Evolutionary conservation across 192 early-diverging fungal species (phyloP).

Genomic region (Allomyces macrogynus): DNA sequence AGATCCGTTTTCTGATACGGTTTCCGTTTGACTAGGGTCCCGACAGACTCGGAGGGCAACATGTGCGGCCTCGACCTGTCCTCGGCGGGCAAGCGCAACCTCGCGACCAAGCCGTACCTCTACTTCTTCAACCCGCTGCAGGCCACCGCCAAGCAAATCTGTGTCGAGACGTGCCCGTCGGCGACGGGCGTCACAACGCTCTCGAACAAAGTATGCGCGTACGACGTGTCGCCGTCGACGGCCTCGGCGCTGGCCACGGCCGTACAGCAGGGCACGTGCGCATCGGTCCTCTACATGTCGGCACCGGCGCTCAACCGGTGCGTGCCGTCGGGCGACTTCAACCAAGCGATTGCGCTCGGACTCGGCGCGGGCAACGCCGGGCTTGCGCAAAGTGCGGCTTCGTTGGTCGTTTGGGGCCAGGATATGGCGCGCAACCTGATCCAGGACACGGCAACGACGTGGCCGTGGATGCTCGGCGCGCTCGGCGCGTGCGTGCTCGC

Average conservation of each 20-base stretch:
- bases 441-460: constrained; percentile 2
- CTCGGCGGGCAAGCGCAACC: neutral
- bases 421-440: neutral
- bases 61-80: constrained; percentile 1
- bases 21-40: neutral
- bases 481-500: constrained; percentile 13
- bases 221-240: neutral
- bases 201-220: neutral
- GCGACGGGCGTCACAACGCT: neutral
- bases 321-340: constrained; percentile 6
- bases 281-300: constrained; percentile 5
- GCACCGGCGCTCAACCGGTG: constrained; percentile 9
- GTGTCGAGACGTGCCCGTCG: neutral
- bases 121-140: neutral
- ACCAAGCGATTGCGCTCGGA: neutral
- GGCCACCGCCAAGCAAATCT: neutral
- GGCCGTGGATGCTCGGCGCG: neutral
- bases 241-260: neutral
- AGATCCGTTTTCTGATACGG: too few relatives aligned
- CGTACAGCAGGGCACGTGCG: constrained; percentile 1
- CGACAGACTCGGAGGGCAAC: constrained; percentile 1
- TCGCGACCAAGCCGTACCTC: neutral
- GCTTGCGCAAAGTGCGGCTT: too few relatives aligned
- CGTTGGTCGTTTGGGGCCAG: too few relatives aligned
- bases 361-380: constrained; percentile 1